A percentile compares a stretch with the other conserved stretches of the same genome.
Evolutionary conservation across 1,284 basidiomycete species (phyloP).

Genomic region (Irpex sp.): DNA sequence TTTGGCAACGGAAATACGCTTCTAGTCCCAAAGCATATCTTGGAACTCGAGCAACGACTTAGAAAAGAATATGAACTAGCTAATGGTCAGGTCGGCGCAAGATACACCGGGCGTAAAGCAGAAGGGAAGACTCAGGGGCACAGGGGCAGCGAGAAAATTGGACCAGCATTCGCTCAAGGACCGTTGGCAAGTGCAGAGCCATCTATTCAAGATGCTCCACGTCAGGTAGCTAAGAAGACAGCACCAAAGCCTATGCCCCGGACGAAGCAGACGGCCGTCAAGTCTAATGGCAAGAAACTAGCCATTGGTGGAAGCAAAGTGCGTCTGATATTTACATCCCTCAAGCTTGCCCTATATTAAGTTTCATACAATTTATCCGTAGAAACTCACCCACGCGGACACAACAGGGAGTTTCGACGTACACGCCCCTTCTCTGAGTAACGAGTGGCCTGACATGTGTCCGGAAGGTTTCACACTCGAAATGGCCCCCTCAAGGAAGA

Average conservation of each 20-base stretch:
- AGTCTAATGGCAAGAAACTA: too few species aligned
- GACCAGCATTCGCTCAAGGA: not conserved
- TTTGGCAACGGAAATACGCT: not conserved
- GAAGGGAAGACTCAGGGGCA: not conserved
- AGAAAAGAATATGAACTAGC: not conserved
- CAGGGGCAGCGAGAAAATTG: not conserved
- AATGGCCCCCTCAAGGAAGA: not conserved
- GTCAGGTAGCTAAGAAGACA: too few species aligned
- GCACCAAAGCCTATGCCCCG: too few species aligned
- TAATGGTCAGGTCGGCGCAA: not conserved
- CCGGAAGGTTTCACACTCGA: not conserved
- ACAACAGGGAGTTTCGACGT: not conserved
- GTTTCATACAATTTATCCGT: not conserved
- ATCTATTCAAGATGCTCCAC: too few species aligned
- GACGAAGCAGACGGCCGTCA: too few species aligned
- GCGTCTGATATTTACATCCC: too few species aligned
- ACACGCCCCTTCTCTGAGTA: not conserved
- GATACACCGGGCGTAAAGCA: not conserved
- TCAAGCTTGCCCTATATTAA: too few species aligned
- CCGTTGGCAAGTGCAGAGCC: too few species aligned
- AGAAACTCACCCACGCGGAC: not conserved
- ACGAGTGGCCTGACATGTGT: not conserved
- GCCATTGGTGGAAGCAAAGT: too few species aligned
- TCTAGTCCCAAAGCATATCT: not conserved
- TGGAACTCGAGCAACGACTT: not conserved